Base-by-base conservation (phyloP, 768 basidiomycete genomes). In the Mycena galopus region DNA sequence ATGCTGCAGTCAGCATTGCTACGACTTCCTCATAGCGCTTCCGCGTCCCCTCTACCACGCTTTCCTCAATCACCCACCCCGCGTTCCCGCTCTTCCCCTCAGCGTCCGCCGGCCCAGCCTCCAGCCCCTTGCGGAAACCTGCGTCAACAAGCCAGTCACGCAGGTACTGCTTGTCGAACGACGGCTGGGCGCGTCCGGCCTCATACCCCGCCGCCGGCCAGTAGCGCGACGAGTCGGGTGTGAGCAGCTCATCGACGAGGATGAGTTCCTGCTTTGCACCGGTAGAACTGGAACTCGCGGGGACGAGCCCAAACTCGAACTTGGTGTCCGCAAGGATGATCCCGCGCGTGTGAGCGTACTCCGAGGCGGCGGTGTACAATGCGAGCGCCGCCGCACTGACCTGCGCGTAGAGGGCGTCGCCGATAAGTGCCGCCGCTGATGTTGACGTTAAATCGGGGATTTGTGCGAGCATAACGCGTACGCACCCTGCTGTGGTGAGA, bases 261-360 rank as follows among this genome's bases (percentile, higher is more conserved):
- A 97, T 94, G 27, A 98, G 86, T 29, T 89, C 82, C 71, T 81
- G 86, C 76, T 79, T 79, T 8, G 76, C 75, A 23, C 60, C 58
- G 21, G 51, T 17, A 23, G 10, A 27, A 21, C 47, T 10, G 84
- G 81, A 4, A 5, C n/a, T n/a, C n/a, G 57, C 42, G 21, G 84
- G 85, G 58, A 96, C 78, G 53, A 98, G 89, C 7, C 98, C 98
- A 78, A 99, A 99, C 84, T 99, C 98, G 81, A 99, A 98, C 81
- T 99, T 99, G 47, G 97, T 99, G 82, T 99, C 97, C 27, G 96
- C 98, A 53, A 99, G 91, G 77, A 99, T 98, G 68, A 99, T 86
- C 21, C 96, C 97, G 6, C 91, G 88, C 8, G 88, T 86, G 30
- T 85, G 83, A 11, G 96, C 94, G 77, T 95, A 90, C 30, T 85